A percentile compares a stretch with the other conserved stretches of the same genome.
Conservation (phyloP, 192 early-diverging fungal genomes). For the Entomortierella beljakovae region DNA sequence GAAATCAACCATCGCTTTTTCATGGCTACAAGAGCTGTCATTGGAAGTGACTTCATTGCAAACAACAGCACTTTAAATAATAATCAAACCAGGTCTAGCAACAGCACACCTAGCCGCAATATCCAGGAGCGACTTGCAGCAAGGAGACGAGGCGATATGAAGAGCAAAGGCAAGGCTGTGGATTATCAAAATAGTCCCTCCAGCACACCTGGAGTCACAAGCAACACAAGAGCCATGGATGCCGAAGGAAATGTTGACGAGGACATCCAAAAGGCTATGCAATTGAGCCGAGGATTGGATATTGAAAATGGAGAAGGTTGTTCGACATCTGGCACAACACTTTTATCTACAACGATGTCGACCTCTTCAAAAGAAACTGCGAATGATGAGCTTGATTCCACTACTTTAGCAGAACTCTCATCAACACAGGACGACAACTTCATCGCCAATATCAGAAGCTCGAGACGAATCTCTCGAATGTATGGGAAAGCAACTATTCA, state of each 20-base stretch:
- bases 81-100: background rate
- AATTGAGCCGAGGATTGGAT: conserved; percentile 3
- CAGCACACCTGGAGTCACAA: background rate
- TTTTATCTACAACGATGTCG: background rate
- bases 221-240: background rate
- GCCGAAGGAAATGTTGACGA: background rate
- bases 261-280: conserved; percentile 15
- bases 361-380: background rate
- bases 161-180: conserved; percentile 14
- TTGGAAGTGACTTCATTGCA: background rate
- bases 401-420: background rate
- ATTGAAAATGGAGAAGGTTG: conserved; percentile 1
- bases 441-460: background rate
- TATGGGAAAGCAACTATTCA: conserved; percentile 4
- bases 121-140: conserved; percentile 6
- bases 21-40: background rate
- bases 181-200: background rate
- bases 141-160: conserved; percentile 17
- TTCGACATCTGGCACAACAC: background rate
- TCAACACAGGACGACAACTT: background rate
- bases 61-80: background rate
- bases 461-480: conserved; percentile 12
- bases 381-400: background rate
- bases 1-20: background rate
- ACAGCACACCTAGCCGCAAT: background rate